phyloP scores from a whole-genome alignment of 208 protist species.

The Acanthamoeba comandoni region DNA sequence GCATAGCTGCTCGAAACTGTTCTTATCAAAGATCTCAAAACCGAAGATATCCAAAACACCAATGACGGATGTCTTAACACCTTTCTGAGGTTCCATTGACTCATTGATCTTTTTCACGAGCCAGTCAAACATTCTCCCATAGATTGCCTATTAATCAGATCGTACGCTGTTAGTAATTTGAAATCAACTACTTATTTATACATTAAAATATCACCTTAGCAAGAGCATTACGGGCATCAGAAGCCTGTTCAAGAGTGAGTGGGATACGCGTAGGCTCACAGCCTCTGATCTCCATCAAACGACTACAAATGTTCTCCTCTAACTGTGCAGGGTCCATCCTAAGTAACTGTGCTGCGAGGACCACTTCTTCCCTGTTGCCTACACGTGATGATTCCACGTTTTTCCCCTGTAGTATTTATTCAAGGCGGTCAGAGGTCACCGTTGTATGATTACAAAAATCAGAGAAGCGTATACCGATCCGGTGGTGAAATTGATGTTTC shows the following conservation, averaged over 20 bases:
- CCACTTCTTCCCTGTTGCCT: slow-evolving; percentile 29
- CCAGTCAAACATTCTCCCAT: slow-evolving; percentile 87
- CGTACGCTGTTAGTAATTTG: too few species aligned
- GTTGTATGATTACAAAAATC: too few species aligned
- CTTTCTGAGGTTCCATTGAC: slow-evolving; percentile 27
- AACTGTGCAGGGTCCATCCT: slow-evolving; percentile 8
- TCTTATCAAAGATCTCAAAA: slow-evolving; percentile 91
- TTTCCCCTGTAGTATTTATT: too few species aligned
- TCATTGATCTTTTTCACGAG: slow-evolving; percentile 86
- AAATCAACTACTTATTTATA: too few species aligned
- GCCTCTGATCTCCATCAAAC: slow-evolving; percentile 64
- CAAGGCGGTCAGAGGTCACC: background rate
- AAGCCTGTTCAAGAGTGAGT: slow-evolving; percentile 42
- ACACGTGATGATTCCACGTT: background rate
- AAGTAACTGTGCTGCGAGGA: background rate
- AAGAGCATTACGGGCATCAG: slow-evolving; percentile 82
- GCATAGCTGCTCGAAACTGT: slow-evolving; percentile 90
- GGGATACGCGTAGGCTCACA: slow-evolving; percentile 49
- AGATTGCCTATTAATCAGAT: slow-evolving; percentile 71
- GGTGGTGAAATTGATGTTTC: slow-evolving; percentile 81
- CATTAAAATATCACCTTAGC: slow-evolving; percentile 77
- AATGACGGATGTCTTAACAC: background rate
- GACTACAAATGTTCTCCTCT: slow-evolving; percentile 42
- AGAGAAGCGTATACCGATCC: background rate
- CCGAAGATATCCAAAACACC: slow-evolving; percentile 86